phyloP scores from a whole-genome alignment of 306 rosid genomes.

The Acmispon strigosus region DNA sequence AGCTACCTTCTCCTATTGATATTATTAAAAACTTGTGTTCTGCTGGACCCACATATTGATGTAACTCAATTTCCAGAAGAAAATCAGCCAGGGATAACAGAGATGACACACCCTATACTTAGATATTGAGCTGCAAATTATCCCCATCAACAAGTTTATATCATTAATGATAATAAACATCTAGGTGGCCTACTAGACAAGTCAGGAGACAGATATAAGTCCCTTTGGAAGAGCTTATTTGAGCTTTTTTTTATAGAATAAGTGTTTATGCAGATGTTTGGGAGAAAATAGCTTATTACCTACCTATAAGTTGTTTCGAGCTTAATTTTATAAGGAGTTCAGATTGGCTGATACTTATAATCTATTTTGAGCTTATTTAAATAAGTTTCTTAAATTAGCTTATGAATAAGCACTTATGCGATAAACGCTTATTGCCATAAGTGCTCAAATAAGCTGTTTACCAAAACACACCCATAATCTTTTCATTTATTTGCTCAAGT shows the following conservation, averaged over 20 bases:
- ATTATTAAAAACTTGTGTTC: background rate
- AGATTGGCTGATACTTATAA: no score
- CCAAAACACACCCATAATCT: background rate
- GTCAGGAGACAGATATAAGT: background rate
- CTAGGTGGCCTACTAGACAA: background rate
- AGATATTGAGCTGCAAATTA: background rate
- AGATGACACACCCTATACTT: background rate
- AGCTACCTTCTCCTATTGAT: background rate
- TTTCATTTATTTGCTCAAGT: background rate
- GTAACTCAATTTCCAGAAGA: background rate
- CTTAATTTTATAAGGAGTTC: no score
- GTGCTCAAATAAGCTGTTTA: no score
- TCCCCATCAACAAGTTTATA: background rate
- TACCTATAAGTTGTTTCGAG: no score
- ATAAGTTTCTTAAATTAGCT: no score
- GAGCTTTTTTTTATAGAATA: no score
- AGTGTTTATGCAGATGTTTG: no score
- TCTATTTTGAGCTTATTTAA: no score
- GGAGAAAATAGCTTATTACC: no score
- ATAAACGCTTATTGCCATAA: no score
- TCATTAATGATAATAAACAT: conserved; percentile 12
- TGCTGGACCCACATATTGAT: background rate
- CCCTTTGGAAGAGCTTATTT: no score
- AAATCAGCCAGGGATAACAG: background rate
- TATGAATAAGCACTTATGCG: no score